Evolutionary conservation across 1,284 basidiomycete species (phyloP), one percentile per base, ranked within the genome.

Genomic region (Puccinia hordei): DNA sequence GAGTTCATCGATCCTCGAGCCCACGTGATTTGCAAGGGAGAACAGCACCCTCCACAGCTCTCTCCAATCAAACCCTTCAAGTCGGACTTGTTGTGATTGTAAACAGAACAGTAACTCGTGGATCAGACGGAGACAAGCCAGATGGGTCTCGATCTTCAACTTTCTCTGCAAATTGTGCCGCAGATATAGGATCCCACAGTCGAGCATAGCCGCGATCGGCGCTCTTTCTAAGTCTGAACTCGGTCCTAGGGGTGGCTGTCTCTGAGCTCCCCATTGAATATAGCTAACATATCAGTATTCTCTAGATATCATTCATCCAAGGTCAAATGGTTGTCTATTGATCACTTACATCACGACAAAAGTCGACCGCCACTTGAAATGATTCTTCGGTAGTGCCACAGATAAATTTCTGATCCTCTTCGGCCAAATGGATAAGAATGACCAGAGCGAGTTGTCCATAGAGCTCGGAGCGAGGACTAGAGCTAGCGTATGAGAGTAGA

Each of bases 401-500:
- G 81, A 75, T 51, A 2, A 82, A 82, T n/a, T 82, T 82, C 12
- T 76, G 65, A 51, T 82, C 83, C 53, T 85, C 84, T 68, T 85
- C 84, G 57, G 83, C 82, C 19, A 85, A 81, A 22, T 84, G 55
- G n/a, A 81, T 82, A n/a, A 85, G 61, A 19, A 83, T 59, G 24
- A 83, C 77, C 22, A 85, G 82, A 24, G 55, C 41, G 0, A 85
- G 81, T 17, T 82, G 77, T 3, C 82, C 79, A 81, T 85, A 85
- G 2, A 81, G 35, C 15, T 80, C 75, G 0, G 84, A 81, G 15
- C 84, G 75, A 0, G 41, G 4, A 12, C 82, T 82, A 5, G 81
- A 66, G 12, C 84, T 81, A 35, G 83, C 84, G 78, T 85, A 84
- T n/a, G 81, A 83, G n/a, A 82, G 77, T 33, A 84, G 17, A 81